phyloP scores from a whole-genome alignment of 2,329 filamentous ascomycete species.

The Hymenotorrendiella dingleyae region DNA sequence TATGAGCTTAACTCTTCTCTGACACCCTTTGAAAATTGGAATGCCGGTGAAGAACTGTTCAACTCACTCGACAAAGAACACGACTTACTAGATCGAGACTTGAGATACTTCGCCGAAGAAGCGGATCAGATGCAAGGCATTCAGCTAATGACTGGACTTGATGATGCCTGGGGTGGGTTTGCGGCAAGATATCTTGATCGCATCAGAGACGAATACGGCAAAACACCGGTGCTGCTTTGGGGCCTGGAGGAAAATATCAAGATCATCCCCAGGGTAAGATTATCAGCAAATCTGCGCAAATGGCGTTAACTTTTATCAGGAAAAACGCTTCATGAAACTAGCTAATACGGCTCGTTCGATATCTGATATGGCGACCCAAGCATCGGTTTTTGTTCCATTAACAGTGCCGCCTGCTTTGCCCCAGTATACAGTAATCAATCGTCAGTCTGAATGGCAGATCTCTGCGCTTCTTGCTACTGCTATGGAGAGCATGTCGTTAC shows the following conservation, averaged over 20 bases:
- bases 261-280: slow-evolving; percentile 48
- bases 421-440: slow-evolving; percentile 52
- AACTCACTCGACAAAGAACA: slow-evolving; percentile 67
- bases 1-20: slow-evolving; percentile 76
- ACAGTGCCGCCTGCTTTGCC: slow-evolving; percentile 56
- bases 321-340: slow-evolving; percentile 58
- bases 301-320: slow-evolving; percentile 34
- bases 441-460: slow-evolving; percentile 68
- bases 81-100: slow-evolving; percentile 84
- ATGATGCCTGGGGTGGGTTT: slow-evolving; percentile 81
- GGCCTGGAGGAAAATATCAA: slow-evolving; percentile 61
- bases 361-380: slow-evolving; percentile 60
- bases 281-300: slow-evolving; percentile 7
- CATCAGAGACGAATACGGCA: slow-evolving; percentile 85
- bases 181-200: slow-evolving; percentile 67
- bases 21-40: slow-evolving; percentile 77
- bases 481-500: slow-evolving; percentile 72
- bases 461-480: slow-evolving; percentile 71
- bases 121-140: slow-evolving; percentile 88
- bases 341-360: slow-evolving; percentile 71
- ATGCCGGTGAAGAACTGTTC: slow-evolving; percentile 70
- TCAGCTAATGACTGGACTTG: slow-evolving; percentile 65
- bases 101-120: slow-evolving; percentile 84
- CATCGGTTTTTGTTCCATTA: slow-evolving; percentile 74
- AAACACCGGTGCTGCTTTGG: slow-evolving; percentile 82